phyloP scores from a whole-genome alignment of 306 rosid genomes.

The Rosa rugosa region DNA sequence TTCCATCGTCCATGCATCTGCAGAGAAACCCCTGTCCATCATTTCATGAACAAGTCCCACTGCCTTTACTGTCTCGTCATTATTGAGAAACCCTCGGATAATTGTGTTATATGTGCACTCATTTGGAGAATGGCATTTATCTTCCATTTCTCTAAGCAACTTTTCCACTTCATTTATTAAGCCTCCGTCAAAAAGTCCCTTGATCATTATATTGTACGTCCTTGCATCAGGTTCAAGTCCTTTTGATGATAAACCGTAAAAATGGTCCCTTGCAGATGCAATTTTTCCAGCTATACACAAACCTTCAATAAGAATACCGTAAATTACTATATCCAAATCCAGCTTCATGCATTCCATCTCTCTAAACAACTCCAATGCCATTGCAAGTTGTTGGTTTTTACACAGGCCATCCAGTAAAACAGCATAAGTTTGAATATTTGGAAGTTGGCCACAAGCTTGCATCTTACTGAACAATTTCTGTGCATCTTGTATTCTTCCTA shows the following conservation, averaged over 20 bases:
- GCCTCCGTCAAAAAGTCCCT: too few species aligned
- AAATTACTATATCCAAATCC: background rate
- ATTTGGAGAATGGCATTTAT: too few species aligned
- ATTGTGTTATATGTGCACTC: too few species aligned
- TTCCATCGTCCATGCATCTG: too few species aligned
- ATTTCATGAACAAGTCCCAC: too few species aligned
- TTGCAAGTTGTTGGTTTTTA: background rate
- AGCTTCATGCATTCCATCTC: background rate
- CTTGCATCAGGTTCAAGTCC: too few species aligned
- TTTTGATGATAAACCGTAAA: background rate
- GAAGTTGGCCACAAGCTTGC: background rate
- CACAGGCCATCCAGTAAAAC: slow-evolving; percentile 3
- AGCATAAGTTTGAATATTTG: background rate
- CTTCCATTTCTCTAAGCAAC: too few species aligned
- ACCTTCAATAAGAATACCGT: background rate
- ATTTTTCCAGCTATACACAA: background rate
- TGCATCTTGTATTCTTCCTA: slow-evolving; percentile 21
- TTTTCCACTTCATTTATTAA: too few species aligned
- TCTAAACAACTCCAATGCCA: background rate
- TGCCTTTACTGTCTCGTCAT: too few species aligned
- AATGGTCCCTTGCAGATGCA: background rate
- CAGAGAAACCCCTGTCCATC: too few species aligned
- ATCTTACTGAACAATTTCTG: slow-evolving; percentile 22
- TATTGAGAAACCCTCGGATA: too few species aligned
- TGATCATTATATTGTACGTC: too few species aligned